phyloP scores from a whole-genome alignment of 257 asterid genomes.

The Rhazya stricta region DNA sequence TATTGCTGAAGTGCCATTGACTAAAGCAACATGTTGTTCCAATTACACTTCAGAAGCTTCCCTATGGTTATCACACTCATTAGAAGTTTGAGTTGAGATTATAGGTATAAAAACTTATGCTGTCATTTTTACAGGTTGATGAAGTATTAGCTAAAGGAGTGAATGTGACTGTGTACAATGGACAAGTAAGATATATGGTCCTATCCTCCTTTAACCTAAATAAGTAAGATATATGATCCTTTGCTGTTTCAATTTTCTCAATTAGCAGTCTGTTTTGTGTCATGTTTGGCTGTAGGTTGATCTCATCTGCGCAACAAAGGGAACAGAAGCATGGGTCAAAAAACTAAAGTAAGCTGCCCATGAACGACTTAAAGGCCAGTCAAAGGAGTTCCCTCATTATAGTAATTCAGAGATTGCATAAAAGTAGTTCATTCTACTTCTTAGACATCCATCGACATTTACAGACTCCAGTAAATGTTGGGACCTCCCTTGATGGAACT shows the following conservation, averaged over 20 bases:
- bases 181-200: constrained; percentile 63
- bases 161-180: constrained; percentile 72
- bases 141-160: constrained; percentile 75
- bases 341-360: constrained; percentile 96
- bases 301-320: constrained; percentile 80
- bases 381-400: too few species aligned
- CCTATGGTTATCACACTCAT: too few species aligned
- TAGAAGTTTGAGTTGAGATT: too few species aligned
- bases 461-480: too few species aligned
- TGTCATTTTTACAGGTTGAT: constrained; percentile 53
- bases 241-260: neutral
- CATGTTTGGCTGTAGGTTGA: constrained; percentile 53
- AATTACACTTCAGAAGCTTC: too few species aligned
- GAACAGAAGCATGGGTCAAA: constrained; percentile 88
- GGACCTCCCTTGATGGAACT: too few species aligned
- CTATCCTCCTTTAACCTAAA: neutral
- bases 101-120: neutral
- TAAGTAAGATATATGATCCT: neutral
- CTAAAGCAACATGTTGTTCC: too few species aligned
- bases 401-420: too few species aligned
- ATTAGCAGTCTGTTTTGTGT: neutral
- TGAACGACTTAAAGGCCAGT: too few species aligned
- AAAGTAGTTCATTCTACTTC: too few species aligned
- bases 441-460: too few species aligned
- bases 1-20: too few species aligned